A percentile compares a stretch with the other conserved stretches of the same genome.
Evolutionary conservation across 371 early-diverging fungal species (phyloP).

Genomic region (Mortierella sp.): DNA sequence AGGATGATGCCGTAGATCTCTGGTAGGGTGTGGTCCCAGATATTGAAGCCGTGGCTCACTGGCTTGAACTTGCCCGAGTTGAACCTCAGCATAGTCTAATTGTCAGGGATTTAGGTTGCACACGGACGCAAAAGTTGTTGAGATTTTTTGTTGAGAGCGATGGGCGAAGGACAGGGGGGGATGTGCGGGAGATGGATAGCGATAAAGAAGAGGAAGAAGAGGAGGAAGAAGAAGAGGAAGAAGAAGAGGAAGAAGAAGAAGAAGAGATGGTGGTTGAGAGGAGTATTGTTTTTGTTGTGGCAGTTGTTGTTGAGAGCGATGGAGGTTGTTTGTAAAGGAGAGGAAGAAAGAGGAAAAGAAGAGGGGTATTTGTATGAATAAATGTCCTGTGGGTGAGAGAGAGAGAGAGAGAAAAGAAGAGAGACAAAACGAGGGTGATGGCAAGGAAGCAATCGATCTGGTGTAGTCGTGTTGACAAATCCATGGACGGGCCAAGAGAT

Average conservation of each 20-base stretch:
- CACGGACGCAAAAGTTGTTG: slow-evolving; percentile 3
- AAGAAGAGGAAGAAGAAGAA: not conserved
- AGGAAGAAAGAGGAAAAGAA: not conserved
- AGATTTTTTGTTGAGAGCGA: not conserved
- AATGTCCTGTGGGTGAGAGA: not conserved
- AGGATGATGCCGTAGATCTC: slow-evolving; percentile 81
- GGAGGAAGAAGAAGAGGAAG: not conserved
- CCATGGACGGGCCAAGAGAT: too few species aligned
- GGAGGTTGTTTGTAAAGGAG: not conserved
- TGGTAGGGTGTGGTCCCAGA: slow-evolving; percentile 74
- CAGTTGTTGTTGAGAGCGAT: not conserved
- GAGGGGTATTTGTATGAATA: not conserved
- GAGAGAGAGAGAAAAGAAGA: not conserved
- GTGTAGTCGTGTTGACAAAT: too few species aligned
- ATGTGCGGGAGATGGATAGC: not conserved
- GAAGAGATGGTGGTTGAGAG: slow-evolving; percentile 2
- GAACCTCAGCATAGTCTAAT: slow-evolving; percentile 41
- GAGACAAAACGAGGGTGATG: not conserved
- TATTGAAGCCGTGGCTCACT: slow-evolving; percentile 69
- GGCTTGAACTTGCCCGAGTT: slow-evolving; percentile 34
- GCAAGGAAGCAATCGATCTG: not conserved
- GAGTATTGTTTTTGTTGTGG: not conserved
- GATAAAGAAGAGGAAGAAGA: not conserved
- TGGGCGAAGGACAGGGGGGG: not conserved
- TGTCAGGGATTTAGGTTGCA: not conserved